Percentiles rank a stretch among this genome's conserved stretches.
Evolutionary conservation across 208 protist species (phyloP).

Genomic region (Borovskyia barvae): DNA sequence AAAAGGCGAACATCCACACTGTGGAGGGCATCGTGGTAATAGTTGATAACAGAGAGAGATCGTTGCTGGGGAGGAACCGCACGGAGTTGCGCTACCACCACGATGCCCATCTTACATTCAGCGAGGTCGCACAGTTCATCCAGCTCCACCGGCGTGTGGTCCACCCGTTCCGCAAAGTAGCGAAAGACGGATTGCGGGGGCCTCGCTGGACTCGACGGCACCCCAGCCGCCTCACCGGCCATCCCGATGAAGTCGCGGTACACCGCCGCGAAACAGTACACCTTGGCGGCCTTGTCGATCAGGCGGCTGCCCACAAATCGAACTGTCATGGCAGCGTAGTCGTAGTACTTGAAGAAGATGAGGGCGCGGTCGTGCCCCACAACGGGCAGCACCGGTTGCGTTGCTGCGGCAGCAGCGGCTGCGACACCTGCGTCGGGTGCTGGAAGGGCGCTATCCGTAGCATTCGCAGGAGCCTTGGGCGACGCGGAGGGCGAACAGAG

Average conservation of each 20-base stretch:
- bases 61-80: slow-evolving; percentile 32
- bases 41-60: slow-evolving; percentile 30
- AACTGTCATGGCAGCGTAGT: slow-evolving; percentile 48
- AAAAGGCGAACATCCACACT: slow-evolving; percentile 39
- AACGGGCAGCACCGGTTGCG: slow-evolving; percentile 21
- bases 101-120: slow-evolving; percentile 20
- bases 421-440: no score
- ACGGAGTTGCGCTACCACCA: slow-evolving; percentile 58
- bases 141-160: slow-evolving; percentile 23
- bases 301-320: slow-evolving; percentile 58
- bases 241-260: slow-evolving; percentile 36
- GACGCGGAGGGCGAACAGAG: background rate
- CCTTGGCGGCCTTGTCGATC: slow-evolving; percentile 37
- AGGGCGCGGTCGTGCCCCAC: slow-evolving; percentile 41
- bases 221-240: background rate
- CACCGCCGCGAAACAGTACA: slow-evolving; percentile 36
- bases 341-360: slow-evolving; percentile 82
- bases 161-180: slow-evolving; percentile 44
- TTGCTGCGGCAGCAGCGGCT: background rate
- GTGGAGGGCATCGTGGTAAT: slow-evolving; percentile 27
- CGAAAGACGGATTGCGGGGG: slow-evolving; percentile 22
- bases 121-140: slow-evolving; percentile 28
- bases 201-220: background rate
- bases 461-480: no score
- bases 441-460: no score